Conservation (phyloP, 2,329 filamentous ascomycete genomes). For the Aspergillus novofumigatus region DNA sequence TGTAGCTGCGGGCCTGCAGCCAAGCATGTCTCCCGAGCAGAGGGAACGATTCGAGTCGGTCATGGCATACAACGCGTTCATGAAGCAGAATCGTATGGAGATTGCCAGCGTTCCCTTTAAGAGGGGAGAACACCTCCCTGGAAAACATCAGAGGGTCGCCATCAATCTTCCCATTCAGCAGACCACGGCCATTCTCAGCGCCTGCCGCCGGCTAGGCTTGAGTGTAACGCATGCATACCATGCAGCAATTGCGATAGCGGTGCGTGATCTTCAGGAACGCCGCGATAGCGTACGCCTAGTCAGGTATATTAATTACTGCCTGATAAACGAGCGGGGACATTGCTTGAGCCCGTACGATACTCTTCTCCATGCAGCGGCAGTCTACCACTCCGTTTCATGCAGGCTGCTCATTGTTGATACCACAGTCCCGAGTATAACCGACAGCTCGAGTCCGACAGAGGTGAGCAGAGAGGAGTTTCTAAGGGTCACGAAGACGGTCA, state of each 20-base stretch:
- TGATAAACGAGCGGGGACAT: constrained; percentile 21
- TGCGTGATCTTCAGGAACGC: constrained; percentile 16
- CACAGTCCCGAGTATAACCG: constrained; percentile 7
- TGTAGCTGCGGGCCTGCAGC: constrained; percentile 16
- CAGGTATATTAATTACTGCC: constrained; percentile 21
- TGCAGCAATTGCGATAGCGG: constrained; percentile 16
- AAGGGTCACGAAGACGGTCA: constrained; percentile 8
- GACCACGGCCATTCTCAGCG: constrained; percentile 11
- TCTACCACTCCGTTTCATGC: constrained; percentile 24
- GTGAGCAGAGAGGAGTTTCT: constrained; percentile 6
- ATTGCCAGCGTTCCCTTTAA: constrained; percentile 17
- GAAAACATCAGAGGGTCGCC: constrained; percentile 18
- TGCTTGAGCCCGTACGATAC: constrained; percentile 18
- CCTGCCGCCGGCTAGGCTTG: constrained; percentile 9
- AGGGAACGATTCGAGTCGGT: constrained; percentile 5
- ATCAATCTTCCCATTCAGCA: constrained; percentile 10
- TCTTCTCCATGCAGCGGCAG: constrained; percentile 13
- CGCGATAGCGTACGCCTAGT: constrained; percentile 8
- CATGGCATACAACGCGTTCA: constrained; percentile 8
- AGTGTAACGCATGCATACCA: constrained; percentile 25
- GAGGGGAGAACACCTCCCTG: constrained; percentile 5
- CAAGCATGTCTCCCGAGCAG: constrained; percentile 6
- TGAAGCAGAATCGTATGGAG: constrained; percentile 11
- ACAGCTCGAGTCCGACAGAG: not conserved
- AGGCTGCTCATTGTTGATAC: constrained; percentile 16